Conservation (phyloP, 2,329 filamentous ascomycete species). For the Periconia sp. region DNA sequence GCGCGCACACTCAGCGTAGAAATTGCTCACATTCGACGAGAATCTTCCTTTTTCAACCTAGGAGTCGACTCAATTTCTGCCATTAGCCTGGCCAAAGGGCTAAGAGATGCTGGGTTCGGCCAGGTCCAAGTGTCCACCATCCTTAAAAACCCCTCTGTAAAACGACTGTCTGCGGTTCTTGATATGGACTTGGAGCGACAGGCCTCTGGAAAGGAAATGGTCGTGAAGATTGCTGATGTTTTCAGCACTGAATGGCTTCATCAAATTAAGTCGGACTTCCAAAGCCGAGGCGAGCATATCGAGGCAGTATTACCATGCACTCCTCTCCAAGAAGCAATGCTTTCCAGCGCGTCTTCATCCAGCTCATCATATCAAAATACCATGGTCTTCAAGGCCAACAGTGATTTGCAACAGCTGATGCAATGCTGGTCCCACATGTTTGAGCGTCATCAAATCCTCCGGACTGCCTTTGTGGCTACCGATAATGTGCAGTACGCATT, state of each 20-base stretch:
- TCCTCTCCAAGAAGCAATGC: conserved; percentile 85
- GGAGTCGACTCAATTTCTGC: conserved; percentile 84
- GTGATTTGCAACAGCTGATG: conserved; percentile 55
- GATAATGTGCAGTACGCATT: conserved; percentile 63
- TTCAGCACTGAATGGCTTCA: conserved; percentile 17
- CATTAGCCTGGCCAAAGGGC: conserved; percentile 65
- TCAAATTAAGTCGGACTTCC: conserved; percentile 16
- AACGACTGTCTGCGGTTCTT: conserved; percentile 53
- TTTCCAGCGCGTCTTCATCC: conserved; percentile 58
- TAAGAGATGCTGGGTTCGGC: conserved; percentile 52
- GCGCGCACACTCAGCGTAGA: conserved; percentile 53
- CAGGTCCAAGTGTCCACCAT: conserved; percentile 68
- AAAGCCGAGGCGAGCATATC: conserved; percentile 38
- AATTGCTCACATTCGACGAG: conserved; percentile 55
- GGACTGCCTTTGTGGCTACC: conserved; percentile 74
- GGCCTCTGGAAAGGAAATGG: background rate
- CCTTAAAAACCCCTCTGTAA: conserved; percentile 68
- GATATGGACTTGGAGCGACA: background rate
- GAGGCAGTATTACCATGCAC: conserved; percentile 75
- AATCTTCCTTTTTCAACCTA: conserved; percentile 74
- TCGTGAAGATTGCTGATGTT: conserved; percentile 4
- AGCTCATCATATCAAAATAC: conserved; percentile 70
- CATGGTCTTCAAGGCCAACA: conserved; percentile 63
- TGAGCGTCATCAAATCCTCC: conserved; percentile 71
- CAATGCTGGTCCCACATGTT: conserved; percentile 65